A percentile compares a stretch with the other conserved stretches of the same genome.
Conservation (phyloP, 78 protist species). For the Guillardia theta region DNA sequence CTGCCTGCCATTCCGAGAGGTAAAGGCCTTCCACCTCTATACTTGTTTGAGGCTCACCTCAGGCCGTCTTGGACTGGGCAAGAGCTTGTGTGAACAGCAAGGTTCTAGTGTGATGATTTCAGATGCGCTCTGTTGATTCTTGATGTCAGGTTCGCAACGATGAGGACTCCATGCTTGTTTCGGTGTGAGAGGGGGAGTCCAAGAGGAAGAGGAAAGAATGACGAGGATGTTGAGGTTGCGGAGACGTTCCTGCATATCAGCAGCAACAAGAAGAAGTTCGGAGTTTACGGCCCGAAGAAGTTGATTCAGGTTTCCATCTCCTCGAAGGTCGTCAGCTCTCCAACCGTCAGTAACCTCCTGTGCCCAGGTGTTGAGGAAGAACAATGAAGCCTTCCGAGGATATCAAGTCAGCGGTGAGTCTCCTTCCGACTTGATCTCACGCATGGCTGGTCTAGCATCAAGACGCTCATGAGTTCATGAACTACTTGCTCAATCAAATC, state of each 20-base stretch:
- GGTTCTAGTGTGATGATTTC: too few species aligned
- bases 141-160: too few species aligned
- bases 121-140: too few species aligned
- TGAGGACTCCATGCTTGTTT: neutral
- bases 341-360: neutral
- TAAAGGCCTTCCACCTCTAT: neutral
- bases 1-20: slow-evolving; percentile 79
- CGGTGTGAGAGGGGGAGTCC: neutral
- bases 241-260: slow-evolving; percentile 59
- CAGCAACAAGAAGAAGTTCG: slow-evolving; percentile 60
- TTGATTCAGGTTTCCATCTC: neutral
- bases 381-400: slow-evolving; percentile 69
- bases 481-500: slow-evolving; percentile 76
- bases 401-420: slow-evolving; percentile 52
- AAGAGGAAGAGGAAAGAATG: too few species aligned
- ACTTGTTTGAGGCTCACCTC: too few species aligned
- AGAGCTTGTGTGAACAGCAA: too few species aligned
- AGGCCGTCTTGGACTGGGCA: too few species aligned
- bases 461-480: slow-evolving; percentile 92
- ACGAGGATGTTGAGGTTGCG: slow-evolving; percentile 41
- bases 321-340: neutral
- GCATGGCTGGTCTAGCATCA: slow-evolving; percentile 35
- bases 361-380: neutral
- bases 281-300: slow-evolving; percentile 50
- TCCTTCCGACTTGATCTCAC: neutral